A percentile compares a stretch with the other conserved stretches of the same genome.
Conservation (phyloP, 495 filamentous ascomycete genomes). For the Talaromyces ruber region DNA sequence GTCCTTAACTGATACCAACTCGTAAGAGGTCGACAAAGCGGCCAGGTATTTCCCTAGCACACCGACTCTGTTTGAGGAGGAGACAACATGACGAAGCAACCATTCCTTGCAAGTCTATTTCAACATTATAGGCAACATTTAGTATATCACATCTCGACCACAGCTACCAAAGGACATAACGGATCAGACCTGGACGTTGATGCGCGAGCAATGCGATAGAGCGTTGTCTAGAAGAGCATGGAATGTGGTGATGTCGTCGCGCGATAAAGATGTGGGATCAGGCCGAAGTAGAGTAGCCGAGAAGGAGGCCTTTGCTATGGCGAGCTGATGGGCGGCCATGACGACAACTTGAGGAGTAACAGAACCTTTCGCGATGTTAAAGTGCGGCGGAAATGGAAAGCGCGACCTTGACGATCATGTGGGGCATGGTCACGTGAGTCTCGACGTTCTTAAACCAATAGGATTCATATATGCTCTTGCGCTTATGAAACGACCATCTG, state of each 20-base stretch:
- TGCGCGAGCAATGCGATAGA: constrained; percentile 64
- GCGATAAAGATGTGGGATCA: constrained; percentile 61
- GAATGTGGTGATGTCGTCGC: constrained; percentile 65
- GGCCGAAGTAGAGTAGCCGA: constrained; percentile 65
- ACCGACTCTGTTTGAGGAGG: constrained; percentile 55
- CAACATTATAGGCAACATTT: constrained; percentile 40
- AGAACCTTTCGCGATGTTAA: not conserved
- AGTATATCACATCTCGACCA: constrained; percentile 40
- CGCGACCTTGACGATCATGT: not conserved
- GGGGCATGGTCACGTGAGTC: not conserved
- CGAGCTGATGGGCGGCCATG: constrained; percentile 69
- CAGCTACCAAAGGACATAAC: constrained; percentile 21
- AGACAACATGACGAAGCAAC: constrained; percentile 63
- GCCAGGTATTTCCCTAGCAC: constrained; percentile 71
- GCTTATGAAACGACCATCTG: not conserved
- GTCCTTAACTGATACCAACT: constrained; percentile 10
- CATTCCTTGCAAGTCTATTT: constrained; percentile 81
- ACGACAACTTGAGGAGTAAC: not conserved
- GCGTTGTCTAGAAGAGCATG: constrained; percentile 58
- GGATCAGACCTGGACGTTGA: constrained; percentile 92
- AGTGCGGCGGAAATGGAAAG: not conserved
- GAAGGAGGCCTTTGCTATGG: constrained; percentile 75
- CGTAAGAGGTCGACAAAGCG: constrained; percentile 55
- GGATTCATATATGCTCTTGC: not conserved
- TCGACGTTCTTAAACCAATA: not conserved